Evolutionary conservation across 2,329 filamentous ascomycete species (phyloP), one percentile per base, ranked within the genome.

Genomic region (Nemania diffusa): DNA sequence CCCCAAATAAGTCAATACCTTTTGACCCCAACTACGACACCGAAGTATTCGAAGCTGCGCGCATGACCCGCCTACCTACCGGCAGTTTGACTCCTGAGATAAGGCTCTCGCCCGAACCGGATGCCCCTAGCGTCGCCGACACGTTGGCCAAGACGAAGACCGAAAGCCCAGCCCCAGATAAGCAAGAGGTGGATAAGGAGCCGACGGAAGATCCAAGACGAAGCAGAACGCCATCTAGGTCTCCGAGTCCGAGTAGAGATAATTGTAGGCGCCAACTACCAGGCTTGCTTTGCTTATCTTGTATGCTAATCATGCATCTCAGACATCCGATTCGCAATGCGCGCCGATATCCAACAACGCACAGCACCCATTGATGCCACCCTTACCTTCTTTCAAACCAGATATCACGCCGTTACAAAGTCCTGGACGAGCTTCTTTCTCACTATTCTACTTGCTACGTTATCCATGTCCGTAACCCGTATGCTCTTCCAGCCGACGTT

Each of bases 241-340:
- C 73, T 46, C 73, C 76, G 37, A 77, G 75, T 63, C 74, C 78
- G 24, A 70, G 76, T 29, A 73, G 81, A 42, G 84, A 87, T 27
- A 87, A 87, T 68, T 88, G 85, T 86, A 77, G 77, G 84, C 79
- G 63, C 17, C 42, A 44, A 24, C n/a, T 3, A 22, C 50, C 20
- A 26, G 44, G 15, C 15, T 15, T 20, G 5, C 20, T 24, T 53
- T 20, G 34, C 29, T 42, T 40, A 13, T 26, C 44, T 56, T 65
- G 29, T 17, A 50, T 69, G 29, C 72, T 76, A 57, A 78, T 46
- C 24, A 24, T 27, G 60, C 57, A 52, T 55, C 62, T 69, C 78
- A 96, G 93, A 95, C 80, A 92, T 97, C 74, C 92, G 94, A 71
- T 94, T 97, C 80, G 92, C 92, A 58, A 86, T 97, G 69, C 90